Conservation (phyloP, 192 early-diverging fungal genomes). For the Gryganskiella cystojenkinii region DNA sequence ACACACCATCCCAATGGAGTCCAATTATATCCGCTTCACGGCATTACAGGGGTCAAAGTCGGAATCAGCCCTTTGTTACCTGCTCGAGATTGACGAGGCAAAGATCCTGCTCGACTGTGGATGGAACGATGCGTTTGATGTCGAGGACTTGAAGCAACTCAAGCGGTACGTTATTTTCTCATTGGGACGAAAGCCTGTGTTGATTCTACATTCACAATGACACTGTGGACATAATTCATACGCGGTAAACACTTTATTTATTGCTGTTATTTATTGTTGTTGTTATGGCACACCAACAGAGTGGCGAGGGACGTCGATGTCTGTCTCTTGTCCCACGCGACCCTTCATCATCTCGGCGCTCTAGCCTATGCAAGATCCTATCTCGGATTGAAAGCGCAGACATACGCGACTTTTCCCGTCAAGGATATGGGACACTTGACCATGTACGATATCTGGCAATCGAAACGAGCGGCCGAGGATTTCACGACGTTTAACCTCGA, state of each 20-base stretch:
- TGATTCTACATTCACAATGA: too few relatives aligned
- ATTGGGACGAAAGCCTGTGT: too few relatives aligned
- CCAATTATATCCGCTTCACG: conserved; percentile 70
- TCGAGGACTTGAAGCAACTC: conserved; percentile 65
- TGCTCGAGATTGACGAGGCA: conserved; percentile 93
- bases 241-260: neutral
- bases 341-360: conserved; percentile 89
- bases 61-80: conserved; percentile 89
- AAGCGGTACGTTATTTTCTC: too few relatives aligned
- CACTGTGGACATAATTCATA: too few relatives aligned
- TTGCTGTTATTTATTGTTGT: neutral
- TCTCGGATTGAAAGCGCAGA: conserved; percentile 86
- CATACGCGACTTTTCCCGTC: conserved; percentile 92
- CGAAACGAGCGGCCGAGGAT: conserved; percentile 72
- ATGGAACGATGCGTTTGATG: conserved; percentile 82
- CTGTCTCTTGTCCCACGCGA: conserved; percentile 90
- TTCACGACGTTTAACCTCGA: conserved; percentile 81
- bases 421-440: conserved; percentile 90
- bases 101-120: conserved; percentile 96
- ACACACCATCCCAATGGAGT: conserved; percentile 25
- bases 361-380: conserved; percentile 81
- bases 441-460: conserved; percentile 83
- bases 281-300: conserved; percentile 49
- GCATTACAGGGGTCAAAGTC: conserved; percentile 87
- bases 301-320: conserved; percentile 91